A percentile compares a stretch with the other conserved stretches of the same genome.
phyloP scores from a whole-genome alignment of 495 filamentous ascomycete genomes.

The Aspergillus asperescens region DNA sequence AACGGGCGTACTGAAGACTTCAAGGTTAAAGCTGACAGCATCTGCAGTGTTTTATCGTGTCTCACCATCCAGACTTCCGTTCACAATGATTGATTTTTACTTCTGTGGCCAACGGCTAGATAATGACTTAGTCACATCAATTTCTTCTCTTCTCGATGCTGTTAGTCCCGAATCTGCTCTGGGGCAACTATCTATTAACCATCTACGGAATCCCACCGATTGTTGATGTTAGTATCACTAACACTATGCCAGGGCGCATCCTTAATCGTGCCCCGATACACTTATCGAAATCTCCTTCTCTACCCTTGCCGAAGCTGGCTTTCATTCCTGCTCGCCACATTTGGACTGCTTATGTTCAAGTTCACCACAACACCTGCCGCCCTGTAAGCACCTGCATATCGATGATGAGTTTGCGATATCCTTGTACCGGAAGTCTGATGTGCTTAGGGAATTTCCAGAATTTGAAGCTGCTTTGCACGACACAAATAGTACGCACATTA shows the following conservation, averaged over 20 bases:
- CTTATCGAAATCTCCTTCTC: conserved; percentile 12
- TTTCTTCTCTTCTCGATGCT: conserved; percentile 10
- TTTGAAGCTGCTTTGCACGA: conserved; percentile 7
- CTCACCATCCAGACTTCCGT: too few species aligned
- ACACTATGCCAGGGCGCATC: conserved; percentile 14
- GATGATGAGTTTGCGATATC: conserved; percentile 19
- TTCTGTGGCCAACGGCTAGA: conserved; percentile 13
- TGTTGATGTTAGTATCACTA: conserved; percentile 21
- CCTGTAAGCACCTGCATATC: conserved; percentile 22
- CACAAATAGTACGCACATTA: conserved; percentile 10
- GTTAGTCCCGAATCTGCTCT: conserved; percentile 21
- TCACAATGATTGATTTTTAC: conserved; percentile 6
- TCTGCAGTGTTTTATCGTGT: too few species aligned
- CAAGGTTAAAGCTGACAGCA: too few species aligned
- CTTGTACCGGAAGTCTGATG: conserved; percentile 22
- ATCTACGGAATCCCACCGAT: conserved; percentile 24
- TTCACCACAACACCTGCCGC: conserved; percentile 12
- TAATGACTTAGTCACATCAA: conserved; percentile 11
- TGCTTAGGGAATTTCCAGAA: conserved; percentile 21
- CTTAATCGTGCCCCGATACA: conserved; percentile 3
- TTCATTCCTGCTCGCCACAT: conserved; percentile 15
- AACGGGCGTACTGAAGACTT: too few species aligned
- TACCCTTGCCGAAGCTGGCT: conserved; percentile 14
- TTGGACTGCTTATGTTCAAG: background rate
- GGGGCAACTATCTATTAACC: conserved; percentile 26